These are phyloP conservation scores for Aphanomyces euteiches DNA, from an alignment of 352 stramenopile species.

Conservation along the genomic window DNA sequence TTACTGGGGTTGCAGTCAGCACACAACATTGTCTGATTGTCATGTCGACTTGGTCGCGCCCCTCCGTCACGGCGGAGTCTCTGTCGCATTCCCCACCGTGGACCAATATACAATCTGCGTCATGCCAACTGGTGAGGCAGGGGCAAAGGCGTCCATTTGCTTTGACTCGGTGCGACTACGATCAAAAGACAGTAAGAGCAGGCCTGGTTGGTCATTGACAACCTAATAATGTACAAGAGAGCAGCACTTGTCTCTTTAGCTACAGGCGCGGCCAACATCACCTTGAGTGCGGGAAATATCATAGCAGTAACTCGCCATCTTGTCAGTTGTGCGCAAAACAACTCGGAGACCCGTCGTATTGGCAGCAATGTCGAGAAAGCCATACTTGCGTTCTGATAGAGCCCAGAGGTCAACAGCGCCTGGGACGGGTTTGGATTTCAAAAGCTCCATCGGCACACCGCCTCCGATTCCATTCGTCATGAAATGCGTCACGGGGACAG, in stretches of 20 bases:
- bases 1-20: conserved; percentile 2
- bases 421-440: not conserved
- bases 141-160: not conserved
- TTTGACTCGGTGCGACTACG: conserved; percentile 7
- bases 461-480: conserved; percentile 18
- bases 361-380: conserved; percentile 16
- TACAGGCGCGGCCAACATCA: not conserved
- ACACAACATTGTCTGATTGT: not conserved
- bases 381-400: conserved; percentile 7
- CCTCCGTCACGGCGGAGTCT: conserved; percentile 3
- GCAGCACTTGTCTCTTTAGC: not conserved
- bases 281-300: conserved; percentile 1
- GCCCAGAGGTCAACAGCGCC: not conserved
- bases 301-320: conserved; percentile 9
- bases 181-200: conserved; percentile 9
- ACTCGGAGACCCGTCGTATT: not conserved
- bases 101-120: conserved; percentile 18
- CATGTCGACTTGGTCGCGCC: not conserved
- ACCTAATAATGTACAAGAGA: not conserved
- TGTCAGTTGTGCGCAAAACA: not conserved
- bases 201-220: conserved; percentile 13
- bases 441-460: not conserved
- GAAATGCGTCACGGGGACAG: not conserved
- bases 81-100: not conserved
- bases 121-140: not conserved